Percentiles rank a stretch among this genome's conserved stretches.
These are phyloP conservation scores for Hericium coralloides DNA, from an alignment of 768 basidiomycete genomes.

Conservation along the genomic window DNA sequence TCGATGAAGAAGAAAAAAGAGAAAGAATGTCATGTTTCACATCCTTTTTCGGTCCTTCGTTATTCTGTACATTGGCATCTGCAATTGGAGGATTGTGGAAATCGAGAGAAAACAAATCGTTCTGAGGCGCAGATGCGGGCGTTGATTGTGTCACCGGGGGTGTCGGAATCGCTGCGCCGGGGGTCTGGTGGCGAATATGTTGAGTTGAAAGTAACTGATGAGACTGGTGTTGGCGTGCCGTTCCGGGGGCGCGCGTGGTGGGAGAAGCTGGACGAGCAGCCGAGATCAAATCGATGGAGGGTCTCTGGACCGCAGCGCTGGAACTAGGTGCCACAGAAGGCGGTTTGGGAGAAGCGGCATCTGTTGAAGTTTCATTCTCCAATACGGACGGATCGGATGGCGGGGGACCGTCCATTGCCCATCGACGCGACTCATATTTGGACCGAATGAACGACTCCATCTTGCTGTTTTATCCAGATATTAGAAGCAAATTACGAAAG, in stretches of 20 bases:
- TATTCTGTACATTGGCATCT: conserved; percentile 10
- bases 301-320: neutral
- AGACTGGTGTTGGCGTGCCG: conserved; percentile 38
- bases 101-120: conserved; percentile 80
- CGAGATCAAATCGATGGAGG: conserved; percentile 23
- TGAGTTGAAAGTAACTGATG: conserved; percentile 45
- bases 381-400: conserved; percentile 77
- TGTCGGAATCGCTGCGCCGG: neutral
- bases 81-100: conserved; percentile 54
- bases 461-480: conserved; percentile 51
- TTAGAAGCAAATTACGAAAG: neutral
- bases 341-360: conserved; percentile 12
- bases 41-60: conserved; percentile 47
- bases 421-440: conserved; percentile 89
- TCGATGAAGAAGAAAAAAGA: conserved; percentile 51
- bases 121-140: conserved; percentile 26
- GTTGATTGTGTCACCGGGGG: conserved; percentile 21
- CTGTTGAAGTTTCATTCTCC: conserved; percentile 33
- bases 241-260: conserved; percentile 11
- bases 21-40: conserved; percentile 82
- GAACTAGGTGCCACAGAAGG: conserved; percentile 5
- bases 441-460: conserved; percentile 96
- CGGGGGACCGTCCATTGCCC: conserved; percentile 86
- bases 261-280: conserved; percentile 19
- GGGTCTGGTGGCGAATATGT: conserved; percentile 4